Evolutionary conservation across 2,329 filamentous ascomycete genomes (phyloP).

Genomic region (Ploettnerulaceae sp.): DNA sequence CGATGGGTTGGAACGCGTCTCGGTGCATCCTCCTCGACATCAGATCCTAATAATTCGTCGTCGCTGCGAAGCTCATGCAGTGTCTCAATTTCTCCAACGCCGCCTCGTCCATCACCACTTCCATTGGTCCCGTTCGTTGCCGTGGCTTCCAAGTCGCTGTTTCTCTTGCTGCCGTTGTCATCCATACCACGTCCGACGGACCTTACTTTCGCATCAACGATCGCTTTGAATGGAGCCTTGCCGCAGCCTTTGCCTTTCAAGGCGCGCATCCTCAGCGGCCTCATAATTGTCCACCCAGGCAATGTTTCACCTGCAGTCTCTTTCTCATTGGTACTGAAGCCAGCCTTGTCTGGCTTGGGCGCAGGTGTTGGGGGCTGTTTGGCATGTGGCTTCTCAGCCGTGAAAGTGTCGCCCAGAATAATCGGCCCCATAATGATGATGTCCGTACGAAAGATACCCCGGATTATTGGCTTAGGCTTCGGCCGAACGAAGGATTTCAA

Average conservation of each 20-base stretch:
- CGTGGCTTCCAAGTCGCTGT: conserved; percentile 18
- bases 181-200: conserved; percentile 9
- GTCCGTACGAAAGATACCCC: conserved; percentile 6
- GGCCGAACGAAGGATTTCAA: not conserved
- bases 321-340: conserved; percentile 8
- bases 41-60: conserved; percentile 29
- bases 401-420: conserved; percentile 1
- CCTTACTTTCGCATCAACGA: too few relatives aligned
- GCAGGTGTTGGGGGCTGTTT: conserved; percentile 4
- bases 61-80: conserved; percentile 30
- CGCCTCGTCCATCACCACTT: conserved; percentile 8
- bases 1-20: not conserved
- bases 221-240: too few relatives aligned
- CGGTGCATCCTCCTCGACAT: conserved; percentile 14
- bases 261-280: conserved; percentile 22
- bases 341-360: conserved; percentile 6
- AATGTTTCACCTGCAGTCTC: conserved; percentile 9
- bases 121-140: conserved; percentile 17
- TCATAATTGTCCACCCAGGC: conserved; percentile 28
- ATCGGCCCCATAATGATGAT: conserved; percentile 2
- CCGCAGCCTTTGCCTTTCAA: conserved; percentile 18
- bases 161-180: conserved; percentile 10
- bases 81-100: conserved; percentile 23
- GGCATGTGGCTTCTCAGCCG: conserved; percentile 10
- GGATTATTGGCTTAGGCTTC: conserved; percentile 6